Evolutionary conservation across 495 filamentous ascomycete species (phyloP).

Genomic region (Penicillium crystallinum): DNA sequence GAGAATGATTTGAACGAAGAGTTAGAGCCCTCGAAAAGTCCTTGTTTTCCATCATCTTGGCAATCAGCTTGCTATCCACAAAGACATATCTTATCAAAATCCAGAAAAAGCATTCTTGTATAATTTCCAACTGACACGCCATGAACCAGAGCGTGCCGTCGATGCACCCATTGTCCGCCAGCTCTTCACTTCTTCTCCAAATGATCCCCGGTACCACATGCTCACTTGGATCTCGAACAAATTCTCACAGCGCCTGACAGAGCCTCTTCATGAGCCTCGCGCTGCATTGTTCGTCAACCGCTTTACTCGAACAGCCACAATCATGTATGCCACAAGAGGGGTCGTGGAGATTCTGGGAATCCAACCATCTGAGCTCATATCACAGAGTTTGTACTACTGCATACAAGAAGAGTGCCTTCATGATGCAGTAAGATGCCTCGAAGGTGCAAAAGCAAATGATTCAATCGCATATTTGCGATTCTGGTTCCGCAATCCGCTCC

Average conservation of each 20-base stretch:
- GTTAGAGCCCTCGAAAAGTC: too few species aligned
- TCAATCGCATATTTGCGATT: conserved; percentile 94
- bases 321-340: conserved; percentile 82
- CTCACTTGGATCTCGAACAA: conserved; percentile 77
- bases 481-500: conserved; percentile 69
- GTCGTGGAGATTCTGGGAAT: conserved; percentile 69
- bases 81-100: background rate
- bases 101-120: background rate
- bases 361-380: conserved; percentile 26
- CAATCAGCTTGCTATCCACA: background rate
- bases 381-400: conserved; percentile 24
- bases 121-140: conserved; percentile 2
- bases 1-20: background rate
- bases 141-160: conserved; percentile 60
- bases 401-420: conserved; percentile 48
- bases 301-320: conserved; percentile 74
- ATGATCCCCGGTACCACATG: conserved; percentile 89
- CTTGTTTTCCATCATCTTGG: background rate
- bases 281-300: conserved; percentile 84
- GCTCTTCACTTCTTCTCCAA: conserved; percentile 74
- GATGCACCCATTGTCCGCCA: conserved; percentile 74
- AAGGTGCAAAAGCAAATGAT: conserved; percentile 86
- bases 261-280: conserved; percentile 65
- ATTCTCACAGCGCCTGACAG: conserved; percentile 61
- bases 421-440: conserved; percentile 71